Conservation (phyloP, 208 protist genomes). For the Entamoeba histolytica region DNA sequence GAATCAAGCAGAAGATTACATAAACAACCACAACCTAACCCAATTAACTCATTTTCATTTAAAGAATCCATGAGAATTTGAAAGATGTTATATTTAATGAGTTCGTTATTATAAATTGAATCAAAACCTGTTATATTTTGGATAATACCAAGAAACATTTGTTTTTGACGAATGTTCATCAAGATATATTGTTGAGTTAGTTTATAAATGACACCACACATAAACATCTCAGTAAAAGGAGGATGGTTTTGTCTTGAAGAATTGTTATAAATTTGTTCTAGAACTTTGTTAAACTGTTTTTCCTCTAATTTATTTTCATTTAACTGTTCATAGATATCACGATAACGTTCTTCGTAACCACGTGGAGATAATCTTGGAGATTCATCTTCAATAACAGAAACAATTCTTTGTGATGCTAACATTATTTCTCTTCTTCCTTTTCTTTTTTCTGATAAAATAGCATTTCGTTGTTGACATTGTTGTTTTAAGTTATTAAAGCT, state of each 20-base stretch:
- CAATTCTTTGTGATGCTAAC: neutral
- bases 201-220: neutral
- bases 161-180: neutral
- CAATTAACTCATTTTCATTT: neutral
- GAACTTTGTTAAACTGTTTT: neutral
- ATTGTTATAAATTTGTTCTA: neutral
- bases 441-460: neutral
- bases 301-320: neutral
- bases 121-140: neutral
- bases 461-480: neutral
- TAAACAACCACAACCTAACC: neutral
- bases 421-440: neutral
- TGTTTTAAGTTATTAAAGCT: neutral
- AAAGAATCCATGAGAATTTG: neutral
- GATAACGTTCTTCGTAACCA: neutral
- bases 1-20: neutral
- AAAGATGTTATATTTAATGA: neutral
- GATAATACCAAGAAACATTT: neutral
- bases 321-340: neutral
- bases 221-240: neutral
- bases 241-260: neutral
- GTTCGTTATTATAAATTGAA: neutral
- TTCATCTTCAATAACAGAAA: neutral
- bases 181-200: neutral
- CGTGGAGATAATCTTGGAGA: neutral